Evolutionary conservation across 139 green algal genomes (phyloP), one percentile per base, ranked within the genome.

Genomic region (Dunaliella primolecta): DNA sequence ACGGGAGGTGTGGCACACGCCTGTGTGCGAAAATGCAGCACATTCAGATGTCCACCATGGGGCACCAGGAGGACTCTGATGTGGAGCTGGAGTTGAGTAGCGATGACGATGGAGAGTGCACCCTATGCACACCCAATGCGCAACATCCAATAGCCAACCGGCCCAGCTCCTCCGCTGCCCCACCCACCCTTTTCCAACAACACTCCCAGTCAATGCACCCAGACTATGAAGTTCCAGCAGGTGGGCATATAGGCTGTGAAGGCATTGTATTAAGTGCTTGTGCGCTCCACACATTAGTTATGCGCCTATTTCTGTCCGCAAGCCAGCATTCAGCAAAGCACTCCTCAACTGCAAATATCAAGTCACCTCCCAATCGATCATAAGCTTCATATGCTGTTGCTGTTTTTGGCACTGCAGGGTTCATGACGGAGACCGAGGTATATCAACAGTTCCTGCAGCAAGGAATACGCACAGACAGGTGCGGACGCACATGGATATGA

Each of bases 381-480:
- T 64, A 25, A 15, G 46, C 46, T 25, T 25, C 46, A 7, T 15
- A 64, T 25, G 46, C 46, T 7, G 7, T 64, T 64, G 46, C 46
- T 15, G 46, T 64, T 7, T 15, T 7, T 64, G 46, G 15, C 46
- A 64, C 46, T 64, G 46, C 46, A 64, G 46, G 46, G 7, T 64
- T 64, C 46, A 64, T 64, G 46, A 64, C 46, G 7, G 46, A 64
- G 46, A 80, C 75, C 27, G 75, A 80, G 7, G 33, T 33, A 2
- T 23, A 36, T 2, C 33, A 80, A 27, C n/a, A 80, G 1, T 33
- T 80, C 1, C 75, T 37, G 30, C 75, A 38, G n/a, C 75, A 32
- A 2, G 75, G 33, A 33, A 32, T 80, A 33, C 75, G 75, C 29
- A 80, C 75, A 36, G 75, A 80, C 75, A 80, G 75, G 75, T 80